phyloP scores from a whole-genome alignment of 2,329 filamentous ascomycete genomes.

The Hymenotorrendiella dingleyae region DNA sequence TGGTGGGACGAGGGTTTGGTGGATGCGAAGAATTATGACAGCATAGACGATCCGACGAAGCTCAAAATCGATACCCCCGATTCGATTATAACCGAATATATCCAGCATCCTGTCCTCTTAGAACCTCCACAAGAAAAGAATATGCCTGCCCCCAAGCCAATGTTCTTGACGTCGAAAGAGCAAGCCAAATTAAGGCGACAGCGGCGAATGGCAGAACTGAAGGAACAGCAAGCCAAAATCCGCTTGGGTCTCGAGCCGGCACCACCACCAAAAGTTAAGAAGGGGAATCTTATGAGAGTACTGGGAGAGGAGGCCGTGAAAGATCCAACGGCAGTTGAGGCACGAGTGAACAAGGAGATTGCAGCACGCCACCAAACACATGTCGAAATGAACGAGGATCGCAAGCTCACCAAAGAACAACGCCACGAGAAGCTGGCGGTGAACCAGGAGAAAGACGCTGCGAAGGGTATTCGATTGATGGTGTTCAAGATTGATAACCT shows the following conservation, averaged over 20 bases:
- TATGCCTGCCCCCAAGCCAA: slow-evolving; percentile 71
- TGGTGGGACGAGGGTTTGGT: slow-evolving; percentile 97
- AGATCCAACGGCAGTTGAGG: slow-evolving; percentile 94
- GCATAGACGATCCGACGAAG: slow-evolving; percentile 56
- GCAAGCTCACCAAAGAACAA: slow-evolving; percentile 85
- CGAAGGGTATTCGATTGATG: slow-evolving; percentile 76
- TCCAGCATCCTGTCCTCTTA: slow-evolving; percentile 88
- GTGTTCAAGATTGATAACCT: slow-evolving; percentile 88
- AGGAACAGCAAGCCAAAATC: slow-evolving; percentile 96
- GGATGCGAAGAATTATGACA: slow-evolving; percentile 67
- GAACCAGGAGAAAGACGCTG: slow-evolving; percentile 83
- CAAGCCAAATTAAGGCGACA: slow-evolving; percentile 87
- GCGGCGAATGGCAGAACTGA: slow-evolving; percentile 84
- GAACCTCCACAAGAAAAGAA: slow-evolving; percentile 89
- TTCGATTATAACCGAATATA: slow-evolving; percentile 80
- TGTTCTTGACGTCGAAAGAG: slow-evolving; percentile 88
- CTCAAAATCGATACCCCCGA: slow-evolving; percentile 74
- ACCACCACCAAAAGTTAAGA: slow-evolving; percentile 92
- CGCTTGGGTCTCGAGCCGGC: slow-evolving; percentile 83
- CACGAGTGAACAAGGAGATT: slow-evolving; percentile 88
- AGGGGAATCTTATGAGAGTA: slow-evolving; percentile 95
- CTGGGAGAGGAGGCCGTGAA: slow-evolving; percentile 82
- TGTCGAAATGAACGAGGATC: slow-evolving; percentile 70
- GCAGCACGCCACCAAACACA: slow-evolving; percentile 78
- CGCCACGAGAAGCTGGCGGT: slow-evolving; percentile 72